These are phyloP conservation scores for Trametopsis cervina DNA, from an alignment of 768 basidiomycete genomes.

Conservation along the genomic window DNA sequence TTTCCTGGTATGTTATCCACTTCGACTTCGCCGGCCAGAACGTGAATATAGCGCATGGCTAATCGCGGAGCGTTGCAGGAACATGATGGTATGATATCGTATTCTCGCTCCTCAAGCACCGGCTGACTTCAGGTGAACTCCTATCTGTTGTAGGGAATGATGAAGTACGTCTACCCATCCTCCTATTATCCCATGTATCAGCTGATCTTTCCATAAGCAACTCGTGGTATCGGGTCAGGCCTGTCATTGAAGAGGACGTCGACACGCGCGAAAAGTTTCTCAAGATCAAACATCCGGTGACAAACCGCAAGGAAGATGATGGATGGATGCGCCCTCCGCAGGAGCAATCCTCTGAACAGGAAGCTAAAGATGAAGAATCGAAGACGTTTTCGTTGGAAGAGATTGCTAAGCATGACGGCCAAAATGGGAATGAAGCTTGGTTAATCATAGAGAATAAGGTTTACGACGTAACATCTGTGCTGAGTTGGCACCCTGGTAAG, in stretches of 20 bases:
- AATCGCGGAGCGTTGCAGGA: too few species aligned
- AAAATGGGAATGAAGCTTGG: conserved; percentile 37
- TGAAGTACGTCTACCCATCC: conserved; percentile 12
- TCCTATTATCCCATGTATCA: neutral
- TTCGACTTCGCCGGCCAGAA: neutral
- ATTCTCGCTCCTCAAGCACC: neutral
- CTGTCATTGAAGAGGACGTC: conserved; percentile 1
- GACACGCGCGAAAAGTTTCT: conserved; percentile 5
- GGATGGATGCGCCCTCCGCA: conserved; percentile 17
- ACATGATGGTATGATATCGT: conserved; percentile 10
- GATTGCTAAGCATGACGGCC: conserved; percentile 37
- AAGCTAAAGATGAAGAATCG: neutral
- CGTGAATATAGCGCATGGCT: too few species aligned
- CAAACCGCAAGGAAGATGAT: conserved; percentile 12
- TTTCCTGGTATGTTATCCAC: conserved; percentile 10
- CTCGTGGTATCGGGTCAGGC: conserved; percentile 16
- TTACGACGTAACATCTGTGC: conserved; percentile 22
- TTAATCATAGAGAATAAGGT: conserved; percentile 38
- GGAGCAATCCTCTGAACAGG: neutral
- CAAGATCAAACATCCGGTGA: conserved; percentile 14
- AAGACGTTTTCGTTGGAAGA: conserved; percentile 31
- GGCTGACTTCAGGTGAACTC: neutral
- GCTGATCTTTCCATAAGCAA: conserved; percentile 7
- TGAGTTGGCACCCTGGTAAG: conserved; percentile 18
- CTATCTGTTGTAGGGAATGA: conserved; percentile 15